phyloP scores from a whole-genome alignment of 257 asterid genomes.

The Scutellaria galericulata region DNA sequence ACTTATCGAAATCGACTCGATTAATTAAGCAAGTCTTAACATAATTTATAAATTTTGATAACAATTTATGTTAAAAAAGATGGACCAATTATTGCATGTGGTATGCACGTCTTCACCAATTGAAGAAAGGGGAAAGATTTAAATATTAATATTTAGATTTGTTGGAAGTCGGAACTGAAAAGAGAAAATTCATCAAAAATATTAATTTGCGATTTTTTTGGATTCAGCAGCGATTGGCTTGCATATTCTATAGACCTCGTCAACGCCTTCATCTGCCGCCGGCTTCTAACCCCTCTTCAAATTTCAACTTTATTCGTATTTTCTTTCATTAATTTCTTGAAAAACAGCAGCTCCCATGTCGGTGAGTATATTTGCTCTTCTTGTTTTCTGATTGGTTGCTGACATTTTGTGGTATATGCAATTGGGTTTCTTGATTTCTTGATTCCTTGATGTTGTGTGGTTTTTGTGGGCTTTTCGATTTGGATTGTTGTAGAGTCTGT shows the following conservation, averaged over 20 bases:
- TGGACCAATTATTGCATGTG: too few species aligned
- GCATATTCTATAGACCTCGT: conserved; percentile 28
- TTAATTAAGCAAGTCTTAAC: too few species aligned
- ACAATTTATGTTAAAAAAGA: too few species aligned
- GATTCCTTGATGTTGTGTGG: not conserved
- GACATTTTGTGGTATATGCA: conserved; percentile 1
- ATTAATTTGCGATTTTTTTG: not conserved
- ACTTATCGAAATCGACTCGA: too few species aligned
- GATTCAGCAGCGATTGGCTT: conserved; percentile 28
- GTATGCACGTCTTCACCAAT: too few species aligned
- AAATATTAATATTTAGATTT: too few species aligned
- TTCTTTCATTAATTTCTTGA: not conserved
- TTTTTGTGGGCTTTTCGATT: not conserved
- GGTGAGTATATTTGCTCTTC: conserved; percentile 47
- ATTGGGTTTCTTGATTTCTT: conserved; percentile 1
- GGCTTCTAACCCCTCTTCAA: conserved; percentile 40
- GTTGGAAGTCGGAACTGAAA: not conserved
- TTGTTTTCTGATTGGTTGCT: conserved; percentile 11
- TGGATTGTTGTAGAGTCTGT: conserved; percentile 29
- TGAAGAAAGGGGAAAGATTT: too few species aligned
- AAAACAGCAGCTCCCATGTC: conserved; percentile 47
- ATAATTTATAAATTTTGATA: too few species aligned
- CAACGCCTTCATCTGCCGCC: conserved; percentile 46
- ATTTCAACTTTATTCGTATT: conserved; percentile 28
- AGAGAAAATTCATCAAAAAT: not conserved